phyloP scores from a whole-genome alignment of 1,139 yeast species.

The Martiniozyma asiatica region DNA sequence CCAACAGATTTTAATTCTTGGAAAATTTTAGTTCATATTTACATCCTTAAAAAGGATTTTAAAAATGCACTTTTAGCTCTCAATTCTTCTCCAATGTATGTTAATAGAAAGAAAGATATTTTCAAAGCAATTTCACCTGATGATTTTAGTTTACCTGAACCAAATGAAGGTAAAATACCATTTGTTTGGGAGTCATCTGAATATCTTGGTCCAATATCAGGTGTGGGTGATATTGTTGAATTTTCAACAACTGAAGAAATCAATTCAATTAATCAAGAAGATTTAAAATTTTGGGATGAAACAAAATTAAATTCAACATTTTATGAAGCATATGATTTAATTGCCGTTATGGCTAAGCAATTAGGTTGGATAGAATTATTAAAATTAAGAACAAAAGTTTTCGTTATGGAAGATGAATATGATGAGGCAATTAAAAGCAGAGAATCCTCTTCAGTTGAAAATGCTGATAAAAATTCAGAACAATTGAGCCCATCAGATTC shows the following conservation, averaged over 20 bases:
- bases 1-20: constrained; percentile 83
- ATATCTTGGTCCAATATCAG: constrained; percentile 37
- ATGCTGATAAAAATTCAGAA: constrained; percentile 10
- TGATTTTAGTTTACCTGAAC: constrained; percentile 63
- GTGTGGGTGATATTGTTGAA: constrained; percentile 36
- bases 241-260: constrained; percentile 32
- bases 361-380: constrained; percentile 91
- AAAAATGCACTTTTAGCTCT: constrained; percentile 70
- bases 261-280: constrained; percentile 49
- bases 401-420: constrained; percentile 93
- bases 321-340: constrained; percentile 63
- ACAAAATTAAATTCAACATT: constrained; percentile 69
- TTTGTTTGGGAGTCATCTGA: constrained; percentile 38
- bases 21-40: constrained; percentile 63
- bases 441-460: constrained; percentile 8
- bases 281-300: constrained; percentile 58
- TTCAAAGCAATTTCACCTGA: constrained; percentile 56
- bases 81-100: constrained; percentile 88
- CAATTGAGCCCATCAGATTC: no score
- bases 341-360: constrained; percentile 42
- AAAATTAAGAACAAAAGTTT: constrained; percentile 67
- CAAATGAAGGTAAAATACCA: constrained; percentile 55
- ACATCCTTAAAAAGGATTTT: constrained; percentile 59
- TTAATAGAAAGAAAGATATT: constrained; percentile 48
- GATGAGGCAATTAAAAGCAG: no score